phyloP scores from a whole-genome alignment of 1,284 basidiomycete species.

The Leccinum solheimii region DNA sequence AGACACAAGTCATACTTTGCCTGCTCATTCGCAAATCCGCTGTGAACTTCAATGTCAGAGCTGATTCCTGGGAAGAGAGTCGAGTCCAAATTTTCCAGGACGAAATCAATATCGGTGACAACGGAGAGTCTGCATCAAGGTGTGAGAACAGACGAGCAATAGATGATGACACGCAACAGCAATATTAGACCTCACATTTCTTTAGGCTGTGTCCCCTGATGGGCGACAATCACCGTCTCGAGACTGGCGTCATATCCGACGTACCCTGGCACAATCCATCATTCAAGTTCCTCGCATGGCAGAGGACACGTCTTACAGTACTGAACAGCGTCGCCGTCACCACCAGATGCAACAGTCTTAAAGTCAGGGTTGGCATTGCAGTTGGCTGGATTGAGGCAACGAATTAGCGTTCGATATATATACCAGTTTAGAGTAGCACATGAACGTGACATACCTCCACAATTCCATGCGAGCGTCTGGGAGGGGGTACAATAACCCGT shows the following conservation, averaged over 20 bases:
- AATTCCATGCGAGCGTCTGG: constrained; percentile 53
- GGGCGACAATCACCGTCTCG: constrained; percentile 36
- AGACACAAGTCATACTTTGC: too few species aligned
- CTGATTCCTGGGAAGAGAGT: constrained; percentile 61
- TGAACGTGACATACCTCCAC: constrained; percentile 48
- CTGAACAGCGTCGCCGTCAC: constrained; percentile 53
- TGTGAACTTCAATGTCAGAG: constrained; percentile 38
- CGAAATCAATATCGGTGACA: constrained; percentile 51
- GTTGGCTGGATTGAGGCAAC: constrained; percentile 39
- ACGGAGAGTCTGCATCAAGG: neutral
- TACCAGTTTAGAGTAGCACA: neutral
- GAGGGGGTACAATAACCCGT: constrained; percentile 54
- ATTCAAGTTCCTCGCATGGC: neutral
- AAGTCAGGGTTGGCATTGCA: constrained; percentile 60
- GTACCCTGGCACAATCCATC: constrained; percentile 33
- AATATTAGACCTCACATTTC: constrained; percentile 29
- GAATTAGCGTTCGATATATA: neutral
- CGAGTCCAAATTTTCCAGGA: constrained; percentile 40
- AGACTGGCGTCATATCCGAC: constrained; percentile 40
- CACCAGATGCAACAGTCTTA: constrained; percentile 60
- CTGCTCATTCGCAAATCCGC: too few species aligned
- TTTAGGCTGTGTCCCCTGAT: constrained; percentile 35
- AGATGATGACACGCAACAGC: neutral
- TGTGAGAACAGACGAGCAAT: neutral
- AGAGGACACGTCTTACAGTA: constrained; percentile 39